Conservation (phyloP, 2,329 filamentous ascomycete species). For the Aspergillus floridensis region DNA sequence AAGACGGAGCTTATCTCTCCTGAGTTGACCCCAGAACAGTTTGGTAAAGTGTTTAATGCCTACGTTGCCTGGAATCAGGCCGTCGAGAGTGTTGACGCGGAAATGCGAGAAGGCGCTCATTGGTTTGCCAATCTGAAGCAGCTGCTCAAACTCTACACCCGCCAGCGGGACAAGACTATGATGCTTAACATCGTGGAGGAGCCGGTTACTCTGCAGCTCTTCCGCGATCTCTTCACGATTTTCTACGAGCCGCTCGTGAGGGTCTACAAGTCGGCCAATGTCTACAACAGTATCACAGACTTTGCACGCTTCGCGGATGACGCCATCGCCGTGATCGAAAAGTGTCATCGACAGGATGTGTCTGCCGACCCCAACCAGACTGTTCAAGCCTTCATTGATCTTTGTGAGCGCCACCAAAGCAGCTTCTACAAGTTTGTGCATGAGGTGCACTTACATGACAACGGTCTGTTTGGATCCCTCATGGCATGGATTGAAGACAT, state of each 20-base stretch:
- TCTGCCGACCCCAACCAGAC: conserved; percentile 97
- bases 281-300: conserved; percentile 95
- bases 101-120: conserved; percentile 84
- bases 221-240: conserved; percentile 94
- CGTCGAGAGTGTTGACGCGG: conserved; percentile 81
- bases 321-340: conserved; percentile 75
- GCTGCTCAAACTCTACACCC: conserved; percentile 83
- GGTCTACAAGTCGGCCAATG: conserved; percentile 97
- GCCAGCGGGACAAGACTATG: conserved; percentile 93
- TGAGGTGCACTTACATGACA: conserved; percentile 94
- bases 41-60: conserved; percentile 84
- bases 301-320: conserved; percentile 93
- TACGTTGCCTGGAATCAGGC: conserved; percentile 96
- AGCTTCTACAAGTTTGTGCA: conserved; percentile 99
- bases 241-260: conserved; percentile 97
- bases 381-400: conserved; percentile 94
- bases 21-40: conserved; percentile 68
- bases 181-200: conserved; percentile 96
- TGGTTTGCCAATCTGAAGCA: conserved; percentile 95
- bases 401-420: conserved; percentile 90
- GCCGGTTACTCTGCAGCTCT: conserved; percentile 92
- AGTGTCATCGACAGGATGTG: conserved; percentile 70
- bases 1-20: conserved; percentile 74
- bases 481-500: conserved; percentile 98
- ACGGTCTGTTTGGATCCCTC: conserved; percentile 89